Conservation (phyloP, 768 basidiomycete genomes). For the Amanita muscaria region DNA sequence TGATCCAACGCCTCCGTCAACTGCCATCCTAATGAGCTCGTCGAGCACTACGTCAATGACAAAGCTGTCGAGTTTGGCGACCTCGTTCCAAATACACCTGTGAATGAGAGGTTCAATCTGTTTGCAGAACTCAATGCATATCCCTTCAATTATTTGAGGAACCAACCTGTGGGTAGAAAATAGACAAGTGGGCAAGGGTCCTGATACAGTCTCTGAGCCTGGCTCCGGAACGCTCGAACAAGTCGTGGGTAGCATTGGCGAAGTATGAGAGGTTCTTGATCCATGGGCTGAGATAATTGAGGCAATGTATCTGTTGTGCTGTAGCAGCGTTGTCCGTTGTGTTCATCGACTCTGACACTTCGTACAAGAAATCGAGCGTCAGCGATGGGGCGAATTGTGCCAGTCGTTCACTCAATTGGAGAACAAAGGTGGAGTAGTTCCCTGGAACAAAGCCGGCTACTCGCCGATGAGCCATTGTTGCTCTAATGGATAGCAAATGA, state of each 20-base stretch:
- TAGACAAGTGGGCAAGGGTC: constrained; percentile 66
- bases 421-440: constrained; percentile 52
- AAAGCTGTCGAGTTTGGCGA: constrained; percentile 58
- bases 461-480: not conserved
- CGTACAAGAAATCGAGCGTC: constrained; percentile 84
- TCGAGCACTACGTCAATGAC: constrained; percentile 69
- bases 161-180: constrained; percentile 61
- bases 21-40: constrained; percentile 72
- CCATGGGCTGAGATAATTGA: constrained; percentile 87
- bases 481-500: not conserved
- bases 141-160: not conserved
- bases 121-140: constrained; percentile 8
- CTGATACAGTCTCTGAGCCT: constrained; percentile 76
- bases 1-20: constrained; percentile 77
- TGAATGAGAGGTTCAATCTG: constrained; percentile 64
- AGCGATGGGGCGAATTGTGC: constrained; percentile 71
- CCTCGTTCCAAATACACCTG: constrained; percentile 67
- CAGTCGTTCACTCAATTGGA: constrained; percentile 60
- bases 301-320: constrained; percentile 58
- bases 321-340: constrained; percentile 31
- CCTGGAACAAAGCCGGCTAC: constrained; percentile 66
- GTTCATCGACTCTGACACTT: constrained; percentile 65
- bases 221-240: constrained; percentile 66
- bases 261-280: constrained; percentile 71
- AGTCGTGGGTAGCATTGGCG: constrained; percentile 54